Conservation (phyloP, 352 stramenopile genomes). For the Elongisporangium undulatum region DNA sequence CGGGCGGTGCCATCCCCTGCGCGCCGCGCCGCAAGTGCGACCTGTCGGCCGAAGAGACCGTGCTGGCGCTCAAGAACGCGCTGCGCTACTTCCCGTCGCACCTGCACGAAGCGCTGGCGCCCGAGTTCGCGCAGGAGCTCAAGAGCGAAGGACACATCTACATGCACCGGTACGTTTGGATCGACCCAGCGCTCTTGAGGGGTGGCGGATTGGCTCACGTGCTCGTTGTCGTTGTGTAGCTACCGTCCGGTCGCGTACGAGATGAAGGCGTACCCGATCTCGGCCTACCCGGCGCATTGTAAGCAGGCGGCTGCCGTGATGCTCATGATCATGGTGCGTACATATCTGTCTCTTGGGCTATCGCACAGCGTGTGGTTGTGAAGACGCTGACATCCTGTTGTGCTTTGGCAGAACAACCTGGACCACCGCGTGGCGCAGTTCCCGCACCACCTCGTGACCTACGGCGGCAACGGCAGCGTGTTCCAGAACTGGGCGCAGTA, state of each 20-base stretch:
- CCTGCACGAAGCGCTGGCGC: slow-evolving; percentile 59
- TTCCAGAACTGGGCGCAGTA: slow-evolving; percentile 91
- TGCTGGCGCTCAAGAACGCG: slow-evolving; percentile 83
- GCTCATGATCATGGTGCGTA: slow-evolving; percentile 84
- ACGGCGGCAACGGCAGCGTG: slow-evolving; percentile 87
- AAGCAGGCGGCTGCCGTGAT: slow-evolving; percentile 77
- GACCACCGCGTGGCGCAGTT: slow-evolving; percentile 85
- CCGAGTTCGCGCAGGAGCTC: slow-evolving; percentile 86
- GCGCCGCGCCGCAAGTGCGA: slow-evolving; percentile 49
- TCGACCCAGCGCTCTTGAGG: background rate
- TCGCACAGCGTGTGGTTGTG: too few species aligned
- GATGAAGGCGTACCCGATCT: slow-evolving; percentile 87
- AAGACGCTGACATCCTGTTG: background rate
- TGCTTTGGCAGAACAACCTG: slow-evolving; percentile 64
- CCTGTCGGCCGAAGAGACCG: slow-evolving; percentile 52
- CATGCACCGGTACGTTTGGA: slow-evolving; percentile 76
- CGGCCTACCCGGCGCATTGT: slow-evolving; percentile 66
- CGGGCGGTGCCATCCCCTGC: slow-evolving; percentile 43
- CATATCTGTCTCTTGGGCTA: slow-evolving; percentile 1
- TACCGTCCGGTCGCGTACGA: slow-evolving; percentile 83
- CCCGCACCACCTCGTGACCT: slow-evolving; percentile 84
- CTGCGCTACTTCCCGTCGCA: slow-evolving; percentile 82
- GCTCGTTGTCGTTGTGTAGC: slow-evolving; percentile 8
- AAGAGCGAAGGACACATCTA: slow-evolving; percentile 89
- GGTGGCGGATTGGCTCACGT: background rate